Percentiles rank a stretch among this genome's conserved stretches.
These are phyloP conservation scores for Alnus rubra DNA, from an alignment of 306 rosid species.

Conservation along the genomic window DNA sequence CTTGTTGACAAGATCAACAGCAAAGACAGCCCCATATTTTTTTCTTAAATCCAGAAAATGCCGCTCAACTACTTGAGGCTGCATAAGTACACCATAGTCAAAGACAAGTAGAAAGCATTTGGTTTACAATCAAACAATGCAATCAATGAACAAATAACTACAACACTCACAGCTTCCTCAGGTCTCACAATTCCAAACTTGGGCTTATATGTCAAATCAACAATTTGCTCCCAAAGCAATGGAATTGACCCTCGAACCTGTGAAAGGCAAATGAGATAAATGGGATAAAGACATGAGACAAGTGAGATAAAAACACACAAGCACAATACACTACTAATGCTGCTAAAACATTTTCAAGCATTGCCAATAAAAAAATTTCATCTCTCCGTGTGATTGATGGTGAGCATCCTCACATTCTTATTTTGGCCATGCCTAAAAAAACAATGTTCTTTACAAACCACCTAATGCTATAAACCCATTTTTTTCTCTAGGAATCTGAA, in stretches of 20 bases:
- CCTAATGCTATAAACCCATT: slow-evolving; percentile 18
- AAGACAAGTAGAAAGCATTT: slow-evolving; percentile 19
- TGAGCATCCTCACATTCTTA: slow-evolving; percentile 19
- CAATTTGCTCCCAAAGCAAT: slow-evolving; percentile 88
- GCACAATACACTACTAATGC: slow-evolving; percentile 2
- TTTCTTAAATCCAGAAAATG: slow-evolving; percentile 94
- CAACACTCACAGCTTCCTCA: slow-evolving; percentile 83
- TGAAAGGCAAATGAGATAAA: slow-evolving; percentile 31
- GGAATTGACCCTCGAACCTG: slow-evolving; percentile 98
- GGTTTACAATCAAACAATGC: slow-evolving; percentile 26
- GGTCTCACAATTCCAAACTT: slow-evolving; percentile 69
- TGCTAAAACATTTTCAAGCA: background rate
- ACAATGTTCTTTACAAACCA: slow-evolving; percentile 13
- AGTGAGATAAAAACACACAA: slow-evolving; percentile 13
- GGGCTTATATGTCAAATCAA: slow-evolving; percentile 93
- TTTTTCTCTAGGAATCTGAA: slow-evolving; percentile 3
- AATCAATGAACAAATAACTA: slow-evolving; percentile 23
- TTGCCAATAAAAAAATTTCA: background rate
- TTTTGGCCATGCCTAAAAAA: slow-evolving; percentile 14
- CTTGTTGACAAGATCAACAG: slow-evolving; percentile 90
- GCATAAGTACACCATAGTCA: slow-evolving; percentile 45
- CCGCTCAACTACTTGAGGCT: slow-evolving; percentile 81
- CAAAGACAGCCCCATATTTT: slow-evolving; percentile 87
- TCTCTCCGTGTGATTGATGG: background rate
- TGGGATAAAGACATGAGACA: slow-evolving; percentile 5